Percentiles rank a stretch among this genome's conserved stretches.
Conservation (phyloP, 768 basidiomycete species). For the Russula abietina region DNA sequence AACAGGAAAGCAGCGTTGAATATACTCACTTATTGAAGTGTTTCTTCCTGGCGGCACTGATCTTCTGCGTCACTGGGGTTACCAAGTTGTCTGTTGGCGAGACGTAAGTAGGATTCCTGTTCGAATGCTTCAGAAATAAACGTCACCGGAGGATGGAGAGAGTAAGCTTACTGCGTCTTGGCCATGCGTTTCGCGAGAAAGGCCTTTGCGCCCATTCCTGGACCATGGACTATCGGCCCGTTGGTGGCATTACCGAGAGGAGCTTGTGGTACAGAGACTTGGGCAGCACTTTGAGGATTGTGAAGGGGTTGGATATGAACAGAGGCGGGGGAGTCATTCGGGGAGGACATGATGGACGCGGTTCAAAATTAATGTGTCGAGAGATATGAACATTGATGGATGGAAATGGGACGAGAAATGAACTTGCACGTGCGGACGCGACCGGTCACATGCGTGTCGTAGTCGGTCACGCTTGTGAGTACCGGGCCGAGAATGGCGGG, state of each 20-base stretch:
- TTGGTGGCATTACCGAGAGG: constrained; percentile 65
- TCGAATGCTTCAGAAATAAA: constrained; percentile 11
- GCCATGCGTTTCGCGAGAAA: constrained; percentile 91
- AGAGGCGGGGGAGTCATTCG: constrained; percentile 58
- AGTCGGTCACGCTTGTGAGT: neutral
- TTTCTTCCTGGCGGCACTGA: constrained; percentile 87
- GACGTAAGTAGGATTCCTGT: constrained; percentile 79
- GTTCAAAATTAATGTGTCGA: neutral
- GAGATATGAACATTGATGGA: too few species aligned
- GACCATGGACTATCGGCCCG: constrained; percentile 47
- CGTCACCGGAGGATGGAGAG: constrained; percentile 10
- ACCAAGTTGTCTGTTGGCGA: constrained; percentile 95
- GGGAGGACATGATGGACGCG: constrained; percentile 48
- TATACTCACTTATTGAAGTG: constrained; percentile 78
- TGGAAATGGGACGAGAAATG: constrained; percentile 1
- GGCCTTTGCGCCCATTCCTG: constrained; percentile 83
- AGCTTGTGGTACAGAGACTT: constrained; percentile 71
- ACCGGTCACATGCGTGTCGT: neutral
- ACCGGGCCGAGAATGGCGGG: constrained; percentile 8
- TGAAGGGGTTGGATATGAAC: constrained; percentile 73
- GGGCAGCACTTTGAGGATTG: constrained; percentile 75
- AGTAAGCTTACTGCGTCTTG: constrained; percentile 64
- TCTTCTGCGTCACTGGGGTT: constrained; percentile 90
- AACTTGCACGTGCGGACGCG: constrained; percentile 26
- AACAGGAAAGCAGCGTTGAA: neutral